Conservation (phyloP, 306 rosid species). For the Betula pendula region DNA sequence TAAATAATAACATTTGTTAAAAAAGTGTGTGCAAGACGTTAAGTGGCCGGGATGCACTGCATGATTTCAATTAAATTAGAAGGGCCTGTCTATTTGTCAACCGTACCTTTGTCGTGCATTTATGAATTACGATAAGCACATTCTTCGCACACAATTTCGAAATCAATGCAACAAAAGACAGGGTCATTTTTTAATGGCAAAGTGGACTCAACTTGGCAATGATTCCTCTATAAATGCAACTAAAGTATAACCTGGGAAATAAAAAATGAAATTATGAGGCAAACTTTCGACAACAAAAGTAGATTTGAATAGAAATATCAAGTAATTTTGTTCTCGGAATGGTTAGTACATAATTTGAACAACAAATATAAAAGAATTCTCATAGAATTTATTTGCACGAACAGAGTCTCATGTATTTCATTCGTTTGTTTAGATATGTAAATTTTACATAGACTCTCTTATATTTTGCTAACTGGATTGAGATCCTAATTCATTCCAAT, state of each 20-base stretch:
- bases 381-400: too few species aligned
- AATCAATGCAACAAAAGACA: neutral
- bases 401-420: too few species aligned
- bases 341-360: too few species aligned
- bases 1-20: too few species aligned
- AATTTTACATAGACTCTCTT: too few species aligned
- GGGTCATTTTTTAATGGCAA: neutral
- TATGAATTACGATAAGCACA: neutral
- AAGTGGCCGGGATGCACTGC: conserved; percentile 1
- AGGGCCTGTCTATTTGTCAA: neutral
- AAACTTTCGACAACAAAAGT: neutral
- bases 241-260: neutral
- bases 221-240: neutral
- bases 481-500: too few species aligned
- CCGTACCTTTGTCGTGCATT: neutral
- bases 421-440: too few species aligned
- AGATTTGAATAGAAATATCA: neutral
- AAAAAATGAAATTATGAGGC: neutral
- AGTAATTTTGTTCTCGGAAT: too few species aligned
- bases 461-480: too few species aligned
- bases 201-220: neutral
- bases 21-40: neutral
- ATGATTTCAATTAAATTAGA: neutral
- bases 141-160: neutral
- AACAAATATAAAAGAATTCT: too few species aligned